These are phyloP conservation scores for Auriscalpium microsporum DNA, from an alignment of 768 basidiomycete species.

Conservation along the genomic window DNA sequence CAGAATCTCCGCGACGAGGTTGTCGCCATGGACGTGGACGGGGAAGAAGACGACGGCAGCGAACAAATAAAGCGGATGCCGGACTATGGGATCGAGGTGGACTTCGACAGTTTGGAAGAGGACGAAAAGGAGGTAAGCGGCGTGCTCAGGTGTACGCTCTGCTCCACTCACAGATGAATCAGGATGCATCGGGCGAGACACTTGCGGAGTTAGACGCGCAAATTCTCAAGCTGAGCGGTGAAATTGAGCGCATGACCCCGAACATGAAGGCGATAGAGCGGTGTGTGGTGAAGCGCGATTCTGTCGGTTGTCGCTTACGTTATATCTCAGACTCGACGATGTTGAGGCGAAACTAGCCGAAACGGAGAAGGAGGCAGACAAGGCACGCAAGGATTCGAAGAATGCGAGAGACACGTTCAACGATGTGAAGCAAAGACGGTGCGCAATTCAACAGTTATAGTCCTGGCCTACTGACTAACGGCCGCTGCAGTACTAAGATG, in stretches of 20 bases:
- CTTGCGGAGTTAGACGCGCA: slow-evolving; percentile 68
- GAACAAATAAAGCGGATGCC: slow-evolving; percentile 60
- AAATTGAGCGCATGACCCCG: slow-evolving; percentile 91
- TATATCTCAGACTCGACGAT: slow-evolving; percentile 57
- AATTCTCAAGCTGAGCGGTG: slow-evolving; percentile 59
- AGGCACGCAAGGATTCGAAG: slow-evolving; percentile 85
- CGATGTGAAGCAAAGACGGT: slow-evolving; percentile 79
- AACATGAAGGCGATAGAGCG: slow-evolving; percentile 95
- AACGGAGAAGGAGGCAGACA: slow-evolving; percentile 88
- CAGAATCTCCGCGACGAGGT: slow-evolving; percentile 71
- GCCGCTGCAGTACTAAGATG: slow-evolving; percentile 50
- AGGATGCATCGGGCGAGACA: slow-evolving; percentile 56
- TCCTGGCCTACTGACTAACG: not conserved
- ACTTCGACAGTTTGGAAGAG: slow-evolving; percentile 68
- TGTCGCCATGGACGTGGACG: slow-evolving; percentile 88
- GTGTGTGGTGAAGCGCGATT: slow-evolving; percentile 29
- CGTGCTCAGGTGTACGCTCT: not conserved
- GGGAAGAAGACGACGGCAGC: slow-evolving; percentile 66
- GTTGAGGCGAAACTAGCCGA: slow-evolving; percentile 78
- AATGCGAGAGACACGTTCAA: slow-evolving; percentile 87
- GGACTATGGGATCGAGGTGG: slow-evolving; percentile 85
- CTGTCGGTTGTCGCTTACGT: not conserved
- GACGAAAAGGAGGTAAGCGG: slow-evolving; percentile 58
- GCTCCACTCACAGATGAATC: not conserved
- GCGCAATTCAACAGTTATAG: slow-evolving; percentile 8